Evolutionary conservation across 768 basidiomycete genomes (phyloP).

Genomic region (Suillus fuscotomentosus): DNA sequence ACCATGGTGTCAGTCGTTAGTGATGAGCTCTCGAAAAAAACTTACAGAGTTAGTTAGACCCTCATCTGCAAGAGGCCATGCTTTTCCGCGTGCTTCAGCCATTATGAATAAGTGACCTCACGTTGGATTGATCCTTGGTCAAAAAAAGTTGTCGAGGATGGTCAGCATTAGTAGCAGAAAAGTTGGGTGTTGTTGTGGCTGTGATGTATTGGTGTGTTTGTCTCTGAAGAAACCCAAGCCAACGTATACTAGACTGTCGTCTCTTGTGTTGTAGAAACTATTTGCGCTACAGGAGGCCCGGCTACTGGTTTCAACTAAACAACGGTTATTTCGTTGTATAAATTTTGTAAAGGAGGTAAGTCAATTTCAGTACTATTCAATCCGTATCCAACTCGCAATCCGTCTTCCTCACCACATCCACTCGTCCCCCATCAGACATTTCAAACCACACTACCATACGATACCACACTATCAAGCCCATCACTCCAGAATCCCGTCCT

Average conservation of each 20-base stretch:
- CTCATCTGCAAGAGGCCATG: slow-evolving; percentile 86
- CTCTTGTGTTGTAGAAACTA: not conserved
- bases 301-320: not conserved
- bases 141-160: slow-evolving; percentile 12
- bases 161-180: not conserved
- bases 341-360: slow-evolving; percentile 30
- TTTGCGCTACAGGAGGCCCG: not conserved
- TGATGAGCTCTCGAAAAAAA: slow-evolving; percentile 11
- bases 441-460: slow-evolving; percentile 35
- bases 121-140: slow-evolving; percentile 86
- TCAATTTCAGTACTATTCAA: slow-evolving; percentile 24
- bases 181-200: not conserved
- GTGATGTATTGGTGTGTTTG: slow-evolving; percentile 4
- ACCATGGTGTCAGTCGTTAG: not conserved
- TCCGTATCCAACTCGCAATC: slow-evolving; percentile 53
- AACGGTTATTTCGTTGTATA: not conserved
- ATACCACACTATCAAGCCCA: slow-evolving; percentile 44
- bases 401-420: slow-evolving; percentile 57
- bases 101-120: slow-evolving; percentile 71
- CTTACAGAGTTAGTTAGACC: slow-evolving; percentile 86
- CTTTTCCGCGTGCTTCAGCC: slow-evolving; percentile 73
- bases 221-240: slow-evolving; percentile 1
- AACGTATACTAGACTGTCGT: not conserved
- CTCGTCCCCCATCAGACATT: slow-evolving; percentile 54
- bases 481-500: slow-evolving; percentile 39